A percentile compares a stretch with the other conserved stretches of the same genome.
These are phyloP conservation scores for Lentinula aciculospora DNA, from an alignment of 768 basidiomycete genomes.

Conservation along the genomic window DNA sequence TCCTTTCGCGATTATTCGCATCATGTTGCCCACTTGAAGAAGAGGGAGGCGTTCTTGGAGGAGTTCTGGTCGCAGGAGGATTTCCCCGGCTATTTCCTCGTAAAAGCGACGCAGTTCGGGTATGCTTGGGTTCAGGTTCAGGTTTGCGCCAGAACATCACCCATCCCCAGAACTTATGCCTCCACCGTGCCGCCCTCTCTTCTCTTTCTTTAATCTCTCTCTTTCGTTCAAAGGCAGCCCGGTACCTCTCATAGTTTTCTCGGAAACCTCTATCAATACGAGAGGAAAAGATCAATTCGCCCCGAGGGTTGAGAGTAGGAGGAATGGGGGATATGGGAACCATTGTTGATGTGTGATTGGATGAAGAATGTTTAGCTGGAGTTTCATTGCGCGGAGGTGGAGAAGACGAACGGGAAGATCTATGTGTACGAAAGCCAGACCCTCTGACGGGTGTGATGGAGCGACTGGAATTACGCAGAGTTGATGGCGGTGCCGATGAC, in stretches of 20 bases:
- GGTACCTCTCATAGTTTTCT: slow-evolving; percentile 90
- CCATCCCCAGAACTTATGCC: slow-evolving; percentile 18
- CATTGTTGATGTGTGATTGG: slow-evolving; percentile 33
- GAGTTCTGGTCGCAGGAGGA: neutral
- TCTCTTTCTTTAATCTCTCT: slow-evolving; percentile 57
- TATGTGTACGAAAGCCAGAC: slow-evolving; percentile 13
- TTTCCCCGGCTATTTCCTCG: neutral
- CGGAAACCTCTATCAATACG: slow-evolving; percentile 78
- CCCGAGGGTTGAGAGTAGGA: slow-evolving; percentile 83
- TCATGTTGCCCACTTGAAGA: neutral
- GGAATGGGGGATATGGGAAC: slow-evolving; percentile 78
- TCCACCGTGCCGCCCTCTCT: slow-evolving; percentile 23
- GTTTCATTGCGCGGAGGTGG: slow-evolving; percentile 8
- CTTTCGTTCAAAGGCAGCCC: slow-evolving; percentile 77
- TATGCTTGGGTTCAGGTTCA: neutral
- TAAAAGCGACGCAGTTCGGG: neutral
- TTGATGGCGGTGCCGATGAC: slow-evolving; percentile 27
- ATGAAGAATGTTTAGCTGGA: slow-evolving; percentile 9
- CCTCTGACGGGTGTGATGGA: slow-evolving; percentile 11
- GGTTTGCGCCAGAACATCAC: neutral
- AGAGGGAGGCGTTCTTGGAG: neutral
- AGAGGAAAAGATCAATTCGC: slow-evolving; percentile 94
- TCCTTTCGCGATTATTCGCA: neutral
- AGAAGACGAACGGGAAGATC: slow-evolving; percentile 22
- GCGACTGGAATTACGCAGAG: slow-evolving; percentile 14